phyloP scores from a whole-genome alignment of 2,329 filamentous ascomycete genomes.

The Harringtonia aguacate region DNA sequence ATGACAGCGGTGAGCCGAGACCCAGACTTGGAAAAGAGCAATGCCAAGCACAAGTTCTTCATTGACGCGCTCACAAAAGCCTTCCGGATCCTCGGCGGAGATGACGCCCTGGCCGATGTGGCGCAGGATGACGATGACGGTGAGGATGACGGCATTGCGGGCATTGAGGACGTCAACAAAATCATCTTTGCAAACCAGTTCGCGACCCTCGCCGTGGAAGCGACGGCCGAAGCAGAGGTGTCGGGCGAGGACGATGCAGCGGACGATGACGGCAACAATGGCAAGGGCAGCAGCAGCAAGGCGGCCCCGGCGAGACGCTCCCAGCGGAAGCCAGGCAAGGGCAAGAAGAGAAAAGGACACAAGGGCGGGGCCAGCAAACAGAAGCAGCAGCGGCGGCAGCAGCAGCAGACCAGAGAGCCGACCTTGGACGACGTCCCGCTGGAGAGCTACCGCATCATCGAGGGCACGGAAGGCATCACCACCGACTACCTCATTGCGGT shows the following conservation, averaged over 20 bases:
- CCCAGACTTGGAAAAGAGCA: conserved; percentile 25
- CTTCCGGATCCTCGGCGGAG: conserved; percentile 24
- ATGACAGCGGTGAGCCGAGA: conserved; percentile 20
- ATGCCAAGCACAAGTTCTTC: conserved; percentile 28
- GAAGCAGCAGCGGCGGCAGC: conserved; percentile 14
- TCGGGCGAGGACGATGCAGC: neutral
- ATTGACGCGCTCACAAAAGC: conserved; percentile 27
- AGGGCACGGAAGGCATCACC: conserved; percentile 20
- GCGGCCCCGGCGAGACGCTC: neutral
- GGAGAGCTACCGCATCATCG: conserved; percentile 19
- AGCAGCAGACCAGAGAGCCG: conserved; percentile 10
- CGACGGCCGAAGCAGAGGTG: conserved; percentile 7
- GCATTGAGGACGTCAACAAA: too few species aligned
- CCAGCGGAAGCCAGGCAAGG: neutral
- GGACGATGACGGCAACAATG: too few species aligned
- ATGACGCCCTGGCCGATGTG: neutral
- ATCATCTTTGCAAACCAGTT: conserved; percentile 19
- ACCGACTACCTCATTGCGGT: conserved; percentile 34
- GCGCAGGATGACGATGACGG: conserved; percentile 11
- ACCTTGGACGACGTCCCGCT: conserved; percentile 27
- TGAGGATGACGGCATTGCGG: too few species aligned
- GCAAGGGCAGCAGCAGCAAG: too few species aligned
- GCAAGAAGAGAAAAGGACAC: conserved; percentile 11
- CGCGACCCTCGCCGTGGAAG: conserved; percentile 13
- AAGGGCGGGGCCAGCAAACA: too few species aligned